Conservation (phyloP, 2,329 filamentous ascomycete species). For the Colletotrichum caudatum region DNA sequence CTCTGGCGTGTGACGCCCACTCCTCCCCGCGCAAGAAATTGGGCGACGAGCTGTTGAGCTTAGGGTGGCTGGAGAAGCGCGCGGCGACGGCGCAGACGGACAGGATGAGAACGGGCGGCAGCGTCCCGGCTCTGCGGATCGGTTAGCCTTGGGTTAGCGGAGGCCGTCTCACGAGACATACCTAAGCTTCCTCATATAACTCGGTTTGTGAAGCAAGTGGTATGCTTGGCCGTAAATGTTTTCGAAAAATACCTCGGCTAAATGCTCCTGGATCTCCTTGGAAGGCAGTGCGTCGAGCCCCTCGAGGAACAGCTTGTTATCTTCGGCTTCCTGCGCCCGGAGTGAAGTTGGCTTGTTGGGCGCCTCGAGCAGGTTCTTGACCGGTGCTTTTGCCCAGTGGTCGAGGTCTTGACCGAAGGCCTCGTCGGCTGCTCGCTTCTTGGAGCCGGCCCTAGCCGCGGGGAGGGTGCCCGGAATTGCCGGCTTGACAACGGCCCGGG, state of each 20-base stretch:
- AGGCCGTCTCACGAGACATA: constrained; percentile 53
- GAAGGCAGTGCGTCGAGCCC: constrained; percentile 85
- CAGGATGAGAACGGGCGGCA: constrained; percentile 92
- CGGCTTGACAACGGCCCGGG: constrained; percentile 87
- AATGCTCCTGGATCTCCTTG: constrained; percentile 90
- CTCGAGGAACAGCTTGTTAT: constrained; percentile 82
- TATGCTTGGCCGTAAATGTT: constrained; percentile 96
- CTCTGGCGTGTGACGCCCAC: constrained; percentile 89
- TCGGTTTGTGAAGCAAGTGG: constrained; percentile 94
- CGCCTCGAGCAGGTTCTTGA: constrained; percentile 61
- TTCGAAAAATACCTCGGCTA: constrained; percentile 95
- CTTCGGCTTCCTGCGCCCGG: constrained; percentile 75
- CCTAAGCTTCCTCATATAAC: constrained; percentile 90
- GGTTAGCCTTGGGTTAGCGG: constrained; percentile 43
- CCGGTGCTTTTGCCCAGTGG: constrained; percentile 77
- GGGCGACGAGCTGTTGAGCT: constrained; percentile 75
- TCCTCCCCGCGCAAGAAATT: constrained; percentile 90
- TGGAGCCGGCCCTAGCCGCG: constrained; percentile 67
- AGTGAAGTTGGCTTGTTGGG: constrained; percentile 65
- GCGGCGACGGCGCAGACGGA: constrained; percentile 96
- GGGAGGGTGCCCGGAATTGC: constrained; percentile 69
- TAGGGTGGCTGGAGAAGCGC: constrained; percentile 90
- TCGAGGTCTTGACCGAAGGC: constrained; percentile 87
- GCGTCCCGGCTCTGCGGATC: constrained; percentile 71
- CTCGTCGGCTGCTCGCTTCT: constrained; percentile 87